phyloP scores from a whole-genome alignment of 768 basidiomycete genomes.

The Russula olivacea region DNA sequence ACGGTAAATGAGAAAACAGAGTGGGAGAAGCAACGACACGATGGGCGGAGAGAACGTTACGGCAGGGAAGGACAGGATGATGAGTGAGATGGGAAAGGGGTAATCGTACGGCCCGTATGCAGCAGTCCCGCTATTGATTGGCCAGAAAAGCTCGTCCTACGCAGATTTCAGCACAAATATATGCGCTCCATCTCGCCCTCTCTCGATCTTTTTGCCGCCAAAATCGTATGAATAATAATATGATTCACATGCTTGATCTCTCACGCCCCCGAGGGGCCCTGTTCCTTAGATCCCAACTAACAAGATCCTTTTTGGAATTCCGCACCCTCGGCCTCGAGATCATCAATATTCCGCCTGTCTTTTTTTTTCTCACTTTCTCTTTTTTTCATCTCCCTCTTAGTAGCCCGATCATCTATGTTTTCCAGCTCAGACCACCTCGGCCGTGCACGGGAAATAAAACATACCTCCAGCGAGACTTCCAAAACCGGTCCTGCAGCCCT shows the following conservation, averaged over 20 bases:
- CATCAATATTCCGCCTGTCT: too few species aligned
- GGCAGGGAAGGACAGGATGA: background rate
- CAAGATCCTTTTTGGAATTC: slow-evolving; percentile 11
- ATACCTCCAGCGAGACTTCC: slow-evolving; percentile 12
- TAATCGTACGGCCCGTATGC: slow-evolving; percentile 7
- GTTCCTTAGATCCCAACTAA: slow-evolving; percentile 20
- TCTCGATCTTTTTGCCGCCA: background rate
- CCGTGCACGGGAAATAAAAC: background rate
- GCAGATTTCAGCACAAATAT: background rate
- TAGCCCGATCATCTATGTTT: background rate
- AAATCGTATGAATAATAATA: too few species aligned
- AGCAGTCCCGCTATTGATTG: too few species aligned
- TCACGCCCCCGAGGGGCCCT: background rate
- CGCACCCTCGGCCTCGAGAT: slow-evolving; percentile 13
- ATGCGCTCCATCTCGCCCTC: background rate
- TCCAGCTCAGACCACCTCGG: background rate
- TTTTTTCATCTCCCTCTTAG: background rate
- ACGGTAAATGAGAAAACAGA: background rate
- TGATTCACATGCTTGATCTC: slow-evolving; percentile 10
- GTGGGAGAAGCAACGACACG: background rate
- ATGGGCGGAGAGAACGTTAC: background rate
- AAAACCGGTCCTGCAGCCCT: background rate
- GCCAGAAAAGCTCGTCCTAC: background rate
- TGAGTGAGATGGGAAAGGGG: slow-evolving; percentile 20
- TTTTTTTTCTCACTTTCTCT: background rate